Evolutionary conservation across 2,329 filamentous ascomycete genomes (phyloP), one percentile per base, ranked within the genome.

Genomic region (Didymella segeticola): DNA sequence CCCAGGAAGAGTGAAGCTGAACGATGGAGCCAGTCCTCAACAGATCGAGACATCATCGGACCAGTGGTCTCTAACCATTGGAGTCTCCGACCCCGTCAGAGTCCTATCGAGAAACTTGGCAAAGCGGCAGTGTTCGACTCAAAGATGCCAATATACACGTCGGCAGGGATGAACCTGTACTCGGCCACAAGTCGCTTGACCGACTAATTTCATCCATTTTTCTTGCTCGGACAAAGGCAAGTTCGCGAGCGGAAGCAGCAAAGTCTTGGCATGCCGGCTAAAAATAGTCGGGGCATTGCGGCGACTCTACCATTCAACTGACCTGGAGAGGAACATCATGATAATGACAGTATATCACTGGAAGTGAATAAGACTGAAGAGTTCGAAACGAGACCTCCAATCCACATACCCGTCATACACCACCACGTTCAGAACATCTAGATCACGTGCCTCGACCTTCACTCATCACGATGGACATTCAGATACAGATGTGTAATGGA

Each of bases 201-300:
- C 46, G 52, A 15, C 19, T 27, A 39, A 34, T 25, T 41, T 47
- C 9, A 20, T 19, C 38, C 39, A 23, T n/a, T 46, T 9, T 5
- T 25, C 33, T 20, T 22, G 12, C 11, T 3, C 17, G 10, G 14
- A 17, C 19, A 19, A 20, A 10, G 5, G 5, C 2, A 36, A 25
- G 33, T 15, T 20, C 38, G 33, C 43, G 34, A 41, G 45, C 34
- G n/a, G 27, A 25, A 38, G 19, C 30, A n/a, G 36, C 12, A n/a
- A 49, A 37, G 27, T 46, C 43, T 51, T 58, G 37, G 51, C 38
- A 15, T 15, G 15, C 55, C 51, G 52, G 43, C 56, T 56, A 58
- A 47, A 49, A 49, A 49, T 58, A 58, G 51, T 27, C 56, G 56
- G 56, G 14, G 14, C 41, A 31, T 19, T 15, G n/a, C n/a, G 15